Evolutionary conservation across 257 asterid species (phyloP), one percentile per base, ranked within the genome.

Genomic region (Anisodus tanguticus): DNA sequence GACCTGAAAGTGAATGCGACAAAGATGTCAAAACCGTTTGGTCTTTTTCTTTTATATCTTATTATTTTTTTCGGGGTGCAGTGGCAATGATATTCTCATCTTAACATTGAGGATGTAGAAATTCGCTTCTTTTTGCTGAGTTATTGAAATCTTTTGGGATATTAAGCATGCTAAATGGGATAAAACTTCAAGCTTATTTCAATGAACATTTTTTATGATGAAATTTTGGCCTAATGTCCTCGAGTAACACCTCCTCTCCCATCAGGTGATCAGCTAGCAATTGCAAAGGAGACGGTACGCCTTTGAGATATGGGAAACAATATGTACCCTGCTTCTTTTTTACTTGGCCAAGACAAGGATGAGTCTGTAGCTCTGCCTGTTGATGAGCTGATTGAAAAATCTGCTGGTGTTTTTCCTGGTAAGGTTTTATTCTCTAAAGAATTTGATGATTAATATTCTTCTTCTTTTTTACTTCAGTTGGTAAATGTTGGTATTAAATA

Each of bases 391-490:
- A 22, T 22, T 22, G 26, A 22, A 22, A 22, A 22, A 39, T 2
- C 94, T 86, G 98, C 98, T 59, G 98, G 98, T 58, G 98, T 95
- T 88, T 95, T 95, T 89, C 98, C 98, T 4, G 98, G 98, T 95
- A 90, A 55, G 60, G 19, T 41, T 55, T 55, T 55, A 55, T 11
- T 55, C 60, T 55, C 60, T 55, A 11, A 6, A 55, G n/a, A 55
- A 55, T 55, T 26, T 26, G 70, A 64, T 19, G 41, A 63, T 62
- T 22, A 19, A 12, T 26, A 64, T 64, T 64, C 43, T 64, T 26
- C 67, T 26, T 26, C 41, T 17, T 10, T 5, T 57, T 57, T 57
- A 22, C 62, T 57, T 59, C 66, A 59, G 31, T 17, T 6, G 26
- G 17, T 59, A 13, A 17, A 55, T 59, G 2, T 2, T 59, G 2